Conservation (phyloP, 2,329 filamentous ascomycete genomes). For the Trichoderma harzianum region DNA sequence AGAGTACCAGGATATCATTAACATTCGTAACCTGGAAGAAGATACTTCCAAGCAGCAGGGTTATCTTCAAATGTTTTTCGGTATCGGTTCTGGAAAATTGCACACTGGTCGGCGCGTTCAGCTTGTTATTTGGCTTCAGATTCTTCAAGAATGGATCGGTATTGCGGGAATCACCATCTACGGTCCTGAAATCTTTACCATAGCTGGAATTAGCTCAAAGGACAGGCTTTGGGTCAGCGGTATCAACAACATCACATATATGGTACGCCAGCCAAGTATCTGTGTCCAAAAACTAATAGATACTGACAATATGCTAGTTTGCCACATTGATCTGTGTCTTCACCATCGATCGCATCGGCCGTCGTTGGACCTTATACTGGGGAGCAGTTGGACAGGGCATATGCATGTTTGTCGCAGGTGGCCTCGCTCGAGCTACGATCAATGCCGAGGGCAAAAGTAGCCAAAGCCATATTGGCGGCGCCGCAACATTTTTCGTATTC, state of each 20-base stretch:
- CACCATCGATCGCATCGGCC: slow-evolving; percentile 65
- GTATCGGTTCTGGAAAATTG: slow-evolving; percentile 60
- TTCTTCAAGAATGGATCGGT: slow-evolving; percentile 67
- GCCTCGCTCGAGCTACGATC: slow-evolving; percentile 52
- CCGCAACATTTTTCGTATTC: slow-evolving; percentile 69
- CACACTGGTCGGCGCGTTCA: slow-evolving; percentile 67
- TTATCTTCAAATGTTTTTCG: slow-evolving; percentile 65
- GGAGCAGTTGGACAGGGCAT: slow-evolving; percentile 62
- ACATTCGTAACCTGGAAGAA: slow-evolving; percentile 59
- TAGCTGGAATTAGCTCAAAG: slow-evolving; percentile 59
- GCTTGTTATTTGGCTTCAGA: slow-evolving; percentile 68
- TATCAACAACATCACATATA: slow-evolving; percentile 48
- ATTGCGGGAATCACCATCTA: slow-evolving; percentile 67
- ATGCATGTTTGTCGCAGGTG: slow-evolving; percentile 65
- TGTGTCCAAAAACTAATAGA: neutral
- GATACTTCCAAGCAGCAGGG: slow-evolving; percentile 55
- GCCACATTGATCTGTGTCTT: slow-evolving; percentile 67
- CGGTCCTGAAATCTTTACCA: slow-evolving; percentile 58
- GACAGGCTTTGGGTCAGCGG: slow-evolving; percentile 64
- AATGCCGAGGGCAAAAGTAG: slow-evolving; percentile 41
- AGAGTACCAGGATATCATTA: slow-evolving; percentile 67
- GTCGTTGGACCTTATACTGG: slow-evolving; percentile 68
- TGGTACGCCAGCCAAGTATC: slow-evolving; percentile 30
- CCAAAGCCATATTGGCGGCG: slow-evolving; percentile 54
- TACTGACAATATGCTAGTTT: slow-evolving; percentile 34